phyloP scores from a whole-genome alignment of 768 basidiomycete species.

The Agaricus sinodeliciosus region DNA sequence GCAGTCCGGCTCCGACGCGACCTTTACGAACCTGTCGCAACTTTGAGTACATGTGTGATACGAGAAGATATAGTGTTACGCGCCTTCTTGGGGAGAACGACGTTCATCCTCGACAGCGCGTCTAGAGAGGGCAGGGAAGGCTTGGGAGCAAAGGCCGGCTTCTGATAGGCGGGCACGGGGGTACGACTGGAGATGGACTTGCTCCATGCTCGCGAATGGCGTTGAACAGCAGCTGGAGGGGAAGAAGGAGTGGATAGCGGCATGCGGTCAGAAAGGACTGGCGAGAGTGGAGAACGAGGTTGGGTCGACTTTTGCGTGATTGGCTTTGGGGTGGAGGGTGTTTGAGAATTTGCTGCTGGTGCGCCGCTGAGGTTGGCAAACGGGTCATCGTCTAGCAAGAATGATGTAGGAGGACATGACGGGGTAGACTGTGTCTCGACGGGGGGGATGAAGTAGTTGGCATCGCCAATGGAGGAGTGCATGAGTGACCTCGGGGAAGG shows the following conservation, averaged over 20 bases:
- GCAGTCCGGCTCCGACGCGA: conserved; percentile 43
- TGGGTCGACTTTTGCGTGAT: background rate
- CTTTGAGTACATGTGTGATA: conserved; percentile 3
- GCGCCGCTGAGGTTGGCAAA: conserved; percentile 54
- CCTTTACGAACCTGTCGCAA: conserved; percentile 41
- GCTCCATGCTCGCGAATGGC: conserved; percentile 7
- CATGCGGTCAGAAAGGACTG: background rate
- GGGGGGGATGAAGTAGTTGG: conserved; percentile 10
- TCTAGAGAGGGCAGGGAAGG: conserved; percentile 47
- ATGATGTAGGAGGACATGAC: conserved; percentile 29
- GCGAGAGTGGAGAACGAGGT: conserved; percentile 24
- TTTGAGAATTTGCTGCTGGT: conserved; percentile 11
- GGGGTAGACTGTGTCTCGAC: conserved; percentile 9
- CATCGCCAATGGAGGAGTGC: background rate
- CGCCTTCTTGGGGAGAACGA: conserved; percentile 41
- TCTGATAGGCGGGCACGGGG: conserved; percentile 31
- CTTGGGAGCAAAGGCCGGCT: conserved; percentile 40
- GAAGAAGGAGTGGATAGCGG: conserved; percentile 2
- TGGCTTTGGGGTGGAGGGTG: conserved; percentile 13
- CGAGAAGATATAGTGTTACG: conserved; percentile 11
- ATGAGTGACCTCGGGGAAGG: conserved; percentile 15
- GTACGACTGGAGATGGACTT: conserved; percentile 5
- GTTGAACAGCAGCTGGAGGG: conserved; percentile 1
- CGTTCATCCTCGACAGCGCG: conserved; percentile 42
- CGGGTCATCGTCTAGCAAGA: conserved; percentile 65